Base-by-base conservation (phyloP, 2,329 filamentous ascomycete species). In the Thelonectria discophora region DNA sequence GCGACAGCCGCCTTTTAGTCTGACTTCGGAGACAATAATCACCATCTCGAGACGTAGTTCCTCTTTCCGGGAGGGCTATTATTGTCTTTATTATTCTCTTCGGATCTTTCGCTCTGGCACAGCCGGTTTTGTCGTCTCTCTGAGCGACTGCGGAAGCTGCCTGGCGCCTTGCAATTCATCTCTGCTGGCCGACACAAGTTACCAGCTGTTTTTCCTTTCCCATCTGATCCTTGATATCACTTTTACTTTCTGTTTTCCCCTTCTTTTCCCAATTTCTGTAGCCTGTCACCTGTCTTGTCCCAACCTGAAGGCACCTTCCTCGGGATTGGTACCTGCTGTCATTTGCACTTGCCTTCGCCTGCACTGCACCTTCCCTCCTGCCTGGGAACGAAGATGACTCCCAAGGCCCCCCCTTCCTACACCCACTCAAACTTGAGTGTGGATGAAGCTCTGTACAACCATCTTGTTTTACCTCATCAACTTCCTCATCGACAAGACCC, bases 401-500 rank as follows among this genome's bases (percentile, higher is more conserved):
- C 8, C 45, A 47, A 24, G 10, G 11, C 32, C 40, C 30, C 40
- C 8, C 21, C 52, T 9, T 11, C n/a, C 15, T 39, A 18, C 17
- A 50, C 46, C 5, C 54, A 68, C 32, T 32, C 42, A 15, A 17
- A 27, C 15, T 43, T 64, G 12, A 66, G 57, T 10, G 21, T 69
- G n/a, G 47, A 56, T 9, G 66, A 70, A 5, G 64, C 66, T 2
- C 32, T 72, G 5, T 72, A 67, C 20, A 66, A 72, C n/a, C 70
- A 72, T 17, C 64, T 72, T 8, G 67, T 59, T 2, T 37, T 72
- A 2, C 70, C 70, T 2, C 69, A 65, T 0, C 55, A 65, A 4
- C 69, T 72, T 12, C 70, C 70, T 12, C 67, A 70, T 20, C 52
- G 55, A 1, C 58, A 68, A 18, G 70, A 72, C 11, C 42, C 62